These are phyloP conservation scores for Skeletonema tropicum DNA, from an alignment of 108 stramenopile genomes.

Conservation along the genomic window DNA sequence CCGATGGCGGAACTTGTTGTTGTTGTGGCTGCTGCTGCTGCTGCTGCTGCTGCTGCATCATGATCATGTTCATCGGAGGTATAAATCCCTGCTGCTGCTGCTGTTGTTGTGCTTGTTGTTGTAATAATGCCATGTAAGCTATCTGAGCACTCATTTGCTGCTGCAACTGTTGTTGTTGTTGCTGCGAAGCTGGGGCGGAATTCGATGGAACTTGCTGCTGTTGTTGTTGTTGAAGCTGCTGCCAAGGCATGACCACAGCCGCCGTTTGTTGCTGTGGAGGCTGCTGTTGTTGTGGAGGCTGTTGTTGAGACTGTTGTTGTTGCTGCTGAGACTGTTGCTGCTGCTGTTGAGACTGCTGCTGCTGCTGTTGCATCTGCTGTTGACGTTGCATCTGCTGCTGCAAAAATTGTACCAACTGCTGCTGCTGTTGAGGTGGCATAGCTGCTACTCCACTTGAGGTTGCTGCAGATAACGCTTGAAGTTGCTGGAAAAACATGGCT, in stretches of 20 bases:
- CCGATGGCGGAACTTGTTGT: not conserved
- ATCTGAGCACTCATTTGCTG: not conserved
- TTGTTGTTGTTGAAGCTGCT: slow-evolving; percentile 12
- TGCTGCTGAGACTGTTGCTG: too few species aligned
- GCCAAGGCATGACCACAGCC: not conserved
- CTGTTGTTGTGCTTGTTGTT: slow-evolving; percentile 2
- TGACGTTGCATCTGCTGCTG: slow-evolving; percentile 43
- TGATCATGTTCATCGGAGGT: not conserved
- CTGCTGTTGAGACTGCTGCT: slow-evolving; percentile 10
- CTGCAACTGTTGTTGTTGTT: slow-evolving; percentile 12
- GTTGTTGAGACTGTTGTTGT: slow-evolving; percentile 3
- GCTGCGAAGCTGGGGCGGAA: not conserved
- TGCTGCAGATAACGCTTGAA: slow-evolving; percentile 11
- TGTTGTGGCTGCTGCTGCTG: slow-evolving; percentile 1
- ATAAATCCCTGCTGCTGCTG: slow-evolving; percentile 1
- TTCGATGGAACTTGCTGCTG: slow-evolving; percentile 6
- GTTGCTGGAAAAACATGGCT: slow-evolving; percentile 10
- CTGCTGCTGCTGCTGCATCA: not conserved
- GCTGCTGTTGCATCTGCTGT: slow-evolving; percentile 19
- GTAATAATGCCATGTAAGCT: not conserved
- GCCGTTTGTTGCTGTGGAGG: slow-evolving; percentile 1
- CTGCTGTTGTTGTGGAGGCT: slow-evolving; percentile 1
- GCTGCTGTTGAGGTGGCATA: slow-evolving; percentile 7
- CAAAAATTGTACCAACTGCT: slow-evolving; percentile 30
- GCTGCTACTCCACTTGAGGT: slow-evolving; percentile 4